Conservation (phyloP, 2,329 filamentous ascomycete species). For the Venturia asperata region DNA sequence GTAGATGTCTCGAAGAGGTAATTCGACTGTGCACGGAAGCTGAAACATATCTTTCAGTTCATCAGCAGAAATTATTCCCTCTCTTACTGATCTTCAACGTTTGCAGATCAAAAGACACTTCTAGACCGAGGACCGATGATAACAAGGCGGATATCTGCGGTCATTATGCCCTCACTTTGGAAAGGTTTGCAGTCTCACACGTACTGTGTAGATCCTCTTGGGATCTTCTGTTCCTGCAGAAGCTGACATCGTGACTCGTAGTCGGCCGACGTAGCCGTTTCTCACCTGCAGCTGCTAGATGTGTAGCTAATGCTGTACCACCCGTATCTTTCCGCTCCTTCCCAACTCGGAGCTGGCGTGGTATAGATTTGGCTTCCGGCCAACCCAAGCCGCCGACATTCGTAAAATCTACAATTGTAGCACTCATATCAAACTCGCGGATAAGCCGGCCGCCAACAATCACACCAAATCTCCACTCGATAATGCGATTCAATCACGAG, state of each 20-base stretch:
- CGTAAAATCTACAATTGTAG: background rate
- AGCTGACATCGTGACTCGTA: background rate
- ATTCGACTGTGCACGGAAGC: background rate
- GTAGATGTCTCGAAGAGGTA: background rate
- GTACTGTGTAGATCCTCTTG: background rate
- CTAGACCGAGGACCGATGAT: background rate
- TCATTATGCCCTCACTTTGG: background rate
- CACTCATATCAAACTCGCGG: too few species aligned
- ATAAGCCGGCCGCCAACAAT: too few species aligned
- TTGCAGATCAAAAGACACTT: background rate
- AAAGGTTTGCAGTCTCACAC: background rate
- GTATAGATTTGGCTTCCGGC: background rate
- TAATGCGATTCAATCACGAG: too few species aligned
- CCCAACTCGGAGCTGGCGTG: background rate
- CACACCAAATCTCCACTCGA: too few species aligned
- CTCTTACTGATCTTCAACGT: background rate
- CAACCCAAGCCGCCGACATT: background rate
- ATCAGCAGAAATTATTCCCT: background rate
- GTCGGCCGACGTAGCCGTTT: background rate
- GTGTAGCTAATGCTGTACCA: background rate
- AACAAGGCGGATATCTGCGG: background rate
- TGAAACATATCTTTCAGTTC: background rate
- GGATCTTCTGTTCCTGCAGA: slow-evolving; percentile 3
- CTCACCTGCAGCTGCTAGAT: background rate
- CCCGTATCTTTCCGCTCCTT: background rate